Conservation (phyloP, 495 filamentous ascomycete species). For the Ramalina intermedia region DNA sequence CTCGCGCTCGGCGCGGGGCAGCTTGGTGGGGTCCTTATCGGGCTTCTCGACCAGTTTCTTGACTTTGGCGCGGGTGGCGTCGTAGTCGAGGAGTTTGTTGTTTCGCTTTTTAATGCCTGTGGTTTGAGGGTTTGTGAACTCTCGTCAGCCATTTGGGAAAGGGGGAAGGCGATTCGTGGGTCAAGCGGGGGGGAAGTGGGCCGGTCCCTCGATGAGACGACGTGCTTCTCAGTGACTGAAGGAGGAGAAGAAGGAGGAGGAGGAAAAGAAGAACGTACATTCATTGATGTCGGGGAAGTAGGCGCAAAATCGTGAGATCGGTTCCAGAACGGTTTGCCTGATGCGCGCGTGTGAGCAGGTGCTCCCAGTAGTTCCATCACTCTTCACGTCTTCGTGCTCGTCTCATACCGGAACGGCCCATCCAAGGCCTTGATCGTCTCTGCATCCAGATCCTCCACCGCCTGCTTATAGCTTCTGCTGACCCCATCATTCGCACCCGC, state of each 20-base stretch:
- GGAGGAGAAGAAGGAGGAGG: too few species aligned
- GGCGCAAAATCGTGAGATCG: constrained; percentile 86
- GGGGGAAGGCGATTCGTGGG: too few species aligned
- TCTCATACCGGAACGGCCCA: constrained; percentile 71
- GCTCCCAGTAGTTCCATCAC: not conserved
- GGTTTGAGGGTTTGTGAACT: too few species aligned
- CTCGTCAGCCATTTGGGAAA: too few species aligned
- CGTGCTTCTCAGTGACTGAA: too few species aligned
- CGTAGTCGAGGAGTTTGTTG: constrained; percentile 95
- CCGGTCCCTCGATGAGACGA: too few species aligned
- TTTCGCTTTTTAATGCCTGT: constrained; percentile 91
- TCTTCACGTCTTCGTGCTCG: not conserved
- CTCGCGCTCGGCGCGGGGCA: constrained; percentile 88
- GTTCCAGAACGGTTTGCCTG: constrained; percentile 85
- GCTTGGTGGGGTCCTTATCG: constrained; percentile 91
- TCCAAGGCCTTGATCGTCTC: constrained; percentile 97
- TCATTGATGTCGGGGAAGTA: constrained; percentile 99
- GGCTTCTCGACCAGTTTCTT: constrained; percentile 96
- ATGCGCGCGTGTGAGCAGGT: not conserved
- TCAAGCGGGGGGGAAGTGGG: too few species aligned
- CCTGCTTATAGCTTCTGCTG: constrained; percentile 90
- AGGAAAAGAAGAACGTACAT: constrained; percentile 39
- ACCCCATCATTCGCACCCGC: constrained; percentile 89
- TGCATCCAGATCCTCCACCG: constrained; percentile 90
- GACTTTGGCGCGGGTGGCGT: constrained; percentile 85